phyloP scores from a whole-genome alignment of 306 rosid species.

The Mimosa bimucronata region DNA sequence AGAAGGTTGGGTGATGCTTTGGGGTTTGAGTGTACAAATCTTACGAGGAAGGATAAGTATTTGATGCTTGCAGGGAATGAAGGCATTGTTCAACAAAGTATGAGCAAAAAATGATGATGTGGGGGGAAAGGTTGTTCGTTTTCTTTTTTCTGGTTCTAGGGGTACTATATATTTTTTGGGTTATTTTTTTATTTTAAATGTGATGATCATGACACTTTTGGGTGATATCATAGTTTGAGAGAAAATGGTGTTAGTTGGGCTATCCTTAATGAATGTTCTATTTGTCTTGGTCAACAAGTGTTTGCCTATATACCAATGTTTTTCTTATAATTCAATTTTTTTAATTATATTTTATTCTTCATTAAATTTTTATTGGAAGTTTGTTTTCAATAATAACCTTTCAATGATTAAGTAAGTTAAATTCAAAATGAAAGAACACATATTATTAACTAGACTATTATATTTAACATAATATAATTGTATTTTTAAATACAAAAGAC shows the following conservation, averaged over 20 bases:
- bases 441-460: not conserved
- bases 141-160: not conserved
- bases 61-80: slow-evolving; percentile 96
- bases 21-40: slow-evolving; percentile 84
- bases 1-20: slow-evolving; percentile 64
- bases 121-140: not conserved
- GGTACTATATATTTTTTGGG: not conserved
- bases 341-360: not conserved
- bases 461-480: too few species aligned
- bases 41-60: slow-evolving; percentile 87
- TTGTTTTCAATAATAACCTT: not conserved
- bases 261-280: not conserved
- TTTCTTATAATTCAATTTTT: not conserved
- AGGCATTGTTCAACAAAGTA: slow-evolving; percentile 59
- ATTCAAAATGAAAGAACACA: not conserved
- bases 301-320: not conserved
- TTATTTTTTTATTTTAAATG: not conserved
- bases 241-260: not conserved
- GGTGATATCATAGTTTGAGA: not conserved
- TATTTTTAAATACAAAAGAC: not conserved
- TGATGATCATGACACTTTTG: not conserved
- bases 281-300: not conserved
- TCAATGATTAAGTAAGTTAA: not conserved
- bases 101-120: slow-evolving; percentile 20
- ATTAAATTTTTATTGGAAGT: not conserved